Evolutionary conservation across 345 rosid genomes (phyloP), one percentile per base, ranked within the genome.

Genomic region (Limnanthes douglasii): DNA sequence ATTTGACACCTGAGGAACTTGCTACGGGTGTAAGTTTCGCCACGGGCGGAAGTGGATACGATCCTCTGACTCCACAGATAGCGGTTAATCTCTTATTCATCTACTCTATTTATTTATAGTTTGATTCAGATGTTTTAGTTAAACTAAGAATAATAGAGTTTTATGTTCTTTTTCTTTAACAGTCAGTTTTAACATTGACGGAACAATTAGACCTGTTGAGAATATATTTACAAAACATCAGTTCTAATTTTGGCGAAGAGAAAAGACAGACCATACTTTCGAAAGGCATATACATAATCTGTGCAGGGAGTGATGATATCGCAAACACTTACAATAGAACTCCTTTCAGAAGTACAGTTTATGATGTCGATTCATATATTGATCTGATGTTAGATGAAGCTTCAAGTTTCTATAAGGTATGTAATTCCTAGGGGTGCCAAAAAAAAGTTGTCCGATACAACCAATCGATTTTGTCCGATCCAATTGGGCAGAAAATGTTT

Each of bases 261-360:
- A 57, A 34, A 48, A 45, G 73, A 8, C 46, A 54, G 2, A 19
- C 42, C 32, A 58, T 66, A 33, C 5, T 74, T 35, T 47, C 53
- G 9, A 64, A 59, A 6, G 43, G 68, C 43, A 1, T 74, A 18
- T 61, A 50, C 40, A 3, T 68, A 2, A 57, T 69, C 18, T 50
- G 60, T 8, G 50, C 66, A 1, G 73, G 84, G 10, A 74, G 72
- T 42, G 57, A 74, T 11, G 92, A 78, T 68, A 57, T 78, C 7
- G 92, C 70, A 9, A 64, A 61, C 41, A 71, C 62, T 2, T 78
- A 71, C 42, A 70, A 62, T 34, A 19, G 9, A 2, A 1, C 40
- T 21, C 48, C 39, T 39, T 2, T 13, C 14, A 45, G 49, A 34
- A 45, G 46, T 18, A 46, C 40, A 11, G 28, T 39, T 30, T 32